phyloP scores from a whole-genome alignment of 129 eudicot genomes.

The Flaveria trinervia region DNA sequence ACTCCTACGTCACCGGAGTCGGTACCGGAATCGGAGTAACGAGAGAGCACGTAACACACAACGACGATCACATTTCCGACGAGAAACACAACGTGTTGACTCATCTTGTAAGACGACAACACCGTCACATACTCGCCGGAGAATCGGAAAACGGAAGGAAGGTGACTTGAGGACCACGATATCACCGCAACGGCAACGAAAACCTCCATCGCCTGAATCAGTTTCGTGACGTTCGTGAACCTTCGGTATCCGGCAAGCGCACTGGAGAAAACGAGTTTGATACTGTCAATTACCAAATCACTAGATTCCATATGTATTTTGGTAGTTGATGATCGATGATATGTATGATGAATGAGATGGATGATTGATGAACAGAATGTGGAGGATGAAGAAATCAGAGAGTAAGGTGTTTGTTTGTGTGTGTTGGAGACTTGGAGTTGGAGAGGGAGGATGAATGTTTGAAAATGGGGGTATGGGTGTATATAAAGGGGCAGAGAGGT shows the following conservation, averaged over 20 bases:
- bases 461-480: slow-evolving; percentile 26
- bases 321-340: neutral
- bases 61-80: slow-evolving; percentile 67
- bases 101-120: slow-evolving; percentile 35
- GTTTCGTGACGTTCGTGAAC: slow-evolving; percentile 41
- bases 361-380: slow-evolving; percentile 6
- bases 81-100: slow-evolving; percentile 67
- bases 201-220: slow-evolving; percentile 45
- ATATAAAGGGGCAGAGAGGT: slow-evolving; percentile 10
- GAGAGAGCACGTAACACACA: slow-evolving; percentile 46
- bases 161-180: slow-evolving; percentile 63
- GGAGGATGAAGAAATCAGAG: neutral
- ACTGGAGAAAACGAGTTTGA: slow-evolving; percentile 42
- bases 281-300: slow-evolving; percentile 18
- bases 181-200: slow-evolving; percentile 47
- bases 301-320: slow-evolving; percentile 19
- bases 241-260: slow-evolving; percentile 57
- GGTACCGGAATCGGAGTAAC: slow-evolving; percentile 36
- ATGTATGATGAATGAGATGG: neutral
- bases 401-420: neutral
- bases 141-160: slow-evolving; percentile 32
- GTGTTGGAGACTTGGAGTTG: slow-evolving; percentile 10
- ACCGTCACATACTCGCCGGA: slow-evolving; percentile 32
- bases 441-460: neutral
- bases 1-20: neutral